These are phyloP conservation scores for Paraurostyla sp. DNA, from an alignment of 73 alveolate species.

Conservation along the genomic window DNA sequence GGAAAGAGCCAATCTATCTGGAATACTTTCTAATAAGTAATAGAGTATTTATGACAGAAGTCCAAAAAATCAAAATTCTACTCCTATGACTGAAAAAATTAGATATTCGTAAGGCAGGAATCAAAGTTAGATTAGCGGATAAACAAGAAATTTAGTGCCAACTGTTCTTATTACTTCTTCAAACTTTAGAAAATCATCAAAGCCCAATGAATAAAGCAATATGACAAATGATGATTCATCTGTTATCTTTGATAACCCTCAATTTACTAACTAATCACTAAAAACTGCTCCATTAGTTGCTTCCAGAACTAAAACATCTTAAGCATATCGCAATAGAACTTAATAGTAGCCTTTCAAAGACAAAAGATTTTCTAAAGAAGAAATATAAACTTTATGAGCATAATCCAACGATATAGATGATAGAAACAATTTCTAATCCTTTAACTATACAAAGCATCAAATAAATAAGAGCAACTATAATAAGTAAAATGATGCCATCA, in stretches of 20 bases:
- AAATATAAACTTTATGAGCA: slow-evolving; percentile 12
- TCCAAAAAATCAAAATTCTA: not conserved
- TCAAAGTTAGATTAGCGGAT: not conserved
- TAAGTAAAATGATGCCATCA: no score
- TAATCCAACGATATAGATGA: not conserved
- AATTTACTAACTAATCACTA: not conserved
- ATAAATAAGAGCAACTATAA: no score
- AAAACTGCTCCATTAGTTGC: not conserved
- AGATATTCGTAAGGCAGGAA: not conserved
- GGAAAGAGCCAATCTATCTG: no score
- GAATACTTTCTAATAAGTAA: no score
- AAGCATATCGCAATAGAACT: not conserved
- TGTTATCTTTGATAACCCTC: not conserved
- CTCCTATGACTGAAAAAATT: not conserved
- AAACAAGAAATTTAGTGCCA: not conserved
- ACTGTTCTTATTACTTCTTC: slow-evolving; percentile 17
- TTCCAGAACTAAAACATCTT: not conserved
- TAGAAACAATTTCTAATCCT: not conserved
- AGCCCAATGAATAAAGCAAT: not conserved
- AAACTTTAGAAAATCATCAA: not conserved
- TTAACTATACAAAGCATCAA: no score
- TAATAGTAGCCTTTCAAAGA: not conserved
- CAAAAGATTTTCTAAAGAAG: not conserved
- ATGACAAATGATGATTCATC: not conserved
- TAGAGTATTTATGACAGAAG: no score